Percentiles rank a stretch among this genome's conserved stretches.
Conservation (phyloP, 768 basidiomycete genomes). For the Boletus vinaceobasis region DNA sequence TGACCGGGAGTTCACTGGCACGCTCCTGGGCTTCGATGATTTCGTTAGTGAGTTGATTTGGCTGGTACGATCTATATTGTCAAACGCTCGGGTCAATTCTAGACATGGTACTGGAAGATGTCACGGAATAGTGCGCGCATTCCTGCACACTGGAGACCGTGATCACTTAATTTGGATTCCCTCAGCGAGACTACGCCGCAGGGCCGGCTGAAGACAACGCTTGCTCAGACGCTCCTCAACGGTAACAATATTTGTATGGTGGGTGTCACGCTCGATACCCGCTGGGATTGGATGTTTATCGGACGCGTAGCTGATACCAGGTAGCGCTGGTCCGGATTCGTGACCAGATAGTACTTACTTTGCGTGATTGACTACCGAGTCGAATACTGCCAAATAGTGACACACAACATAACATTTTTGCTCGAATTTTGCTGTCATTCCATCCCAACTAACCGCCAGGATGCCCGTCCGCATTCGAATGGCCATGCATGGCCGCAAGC, state of each 20-base stretch:
- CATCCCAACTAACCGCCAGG: neutral
- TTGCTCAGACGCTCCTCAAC: slow-evolving; percentile 87
- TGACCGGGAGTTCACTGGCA: slow-evolving; percentile 96
- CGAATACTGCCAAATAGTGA: slow-evolving; percentile 23
- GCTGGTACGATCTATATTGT: neutral
- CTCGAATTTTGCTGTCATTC: neutral
- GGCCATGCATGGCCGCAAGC: slow-evolving; percentile 73
- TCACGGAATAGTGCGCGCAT: slow-evolving; percentile 83
- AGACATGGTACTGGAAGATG: slow-evolving; percentile 97
- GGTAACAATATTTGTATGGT: slow-evolving; percentile 98
- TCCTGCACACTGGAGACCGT: neutral
- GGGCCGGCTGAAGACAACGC: slow-evolving; percentile 73
- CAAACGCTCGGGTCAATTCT: neutral
- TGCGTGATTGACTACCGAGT: no score
- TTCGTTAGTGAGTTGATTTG: slow-evolving; percentile 85
- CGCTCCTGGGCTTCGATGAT: slow-evolving; percentile 93
- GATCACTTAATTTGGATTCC: neutral
- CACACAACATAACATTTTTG: slow-evolving; percentile 10
- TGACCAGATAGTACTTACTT: neutral
- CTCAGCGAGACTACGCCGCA: slow-evolving; percentile 81
- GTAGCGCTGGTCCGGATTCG: slow-evolving; percentile 63
- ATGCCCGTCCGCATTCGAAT: slow-evolving; percentile 89
- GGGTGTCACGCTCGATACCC: slow-evolving; percentile 22
- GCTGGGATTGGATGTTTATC: slow-evolving; percentile 3
- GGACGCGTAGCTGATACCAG: slow-evolving; percentile 55